Conservation (phyloP, 2,329 filamentous ascomycete species). For the Phoma herbarum region DNA sequence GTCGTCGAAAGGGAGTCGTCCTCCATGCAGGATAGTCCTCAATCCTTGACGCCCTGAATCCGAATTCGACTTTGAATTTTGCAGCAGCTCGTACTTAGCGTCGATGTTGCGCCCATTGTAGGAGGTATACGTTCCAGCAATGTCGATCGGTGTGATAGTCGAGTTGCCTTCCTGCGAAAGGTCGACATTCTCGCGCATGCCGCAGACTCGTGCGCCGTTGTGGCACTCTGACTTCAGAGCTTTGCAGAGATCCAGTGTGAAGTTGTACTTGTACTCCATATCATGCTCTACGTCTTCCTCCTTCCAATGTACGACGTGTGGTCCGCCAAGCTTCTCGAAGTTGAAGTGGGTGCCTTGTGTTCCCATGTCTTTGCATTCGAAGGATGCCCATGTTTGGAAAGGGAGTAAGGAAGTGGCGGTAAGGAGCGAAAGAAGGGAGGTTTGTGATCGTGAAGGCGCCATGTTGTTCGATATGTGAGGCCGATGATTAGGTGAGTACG, state of each 20-base stretch:
- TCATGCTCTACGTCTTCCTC: slow-evolving; percentile 55
- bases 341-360: slow-evolving; percentile 70
- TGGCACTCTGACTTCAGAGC: slow-evolving; percentile 73
- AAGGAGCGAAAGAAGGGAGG: slow-evolving; percentile 36
- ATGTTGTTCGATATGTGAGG: slow-evolving; percentile 33
- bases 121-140: slow-evolving; percentile 74
- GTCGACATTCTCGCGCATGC: slow-evolving; percentile 68
- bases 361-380: slow-evolving; percentile 70
- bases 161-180: slow-evolving; percentile 58
- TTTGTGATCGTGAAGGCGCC: slow-evolving; percentile 38
- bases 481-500: slow-evolving; percentile 11
- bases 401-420: slow-evolving; percentile 39
- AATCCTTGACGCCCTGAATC: slow-evolving; percentile 77
- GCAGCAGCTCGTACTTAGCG: slow-evolving; percentile 71
- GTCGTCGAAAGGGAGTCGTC: slow-evolving; percentile 57
- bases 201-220: slow-evolving; percentile 78
- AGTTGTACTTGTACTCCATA: slow-evolving; percentile 75
- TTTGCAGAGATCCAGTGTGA: slow-evolving; percentile 80
- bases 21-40: slow-evolving; percentile 71
- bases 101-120: slow-evolving; percentile 67
- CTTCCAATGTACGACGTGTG: slow-evolving; percentile 71
- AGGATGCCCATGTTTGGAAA: slow-evolving; percentile 43
- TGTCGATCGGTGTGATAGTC: slow-evolving; percentile 70
- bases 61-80: slow-evolving; percentile 67
- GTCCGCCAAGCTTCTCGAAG: slow-evolving; percentile 69